A percentile compares a stretch with the other conserved stretches of the same genome.
phyloP scores from a whole-genome alignment of 2,329 filamentous ascomycete genomes.

The Penicillium griseofulvum region DNA sequence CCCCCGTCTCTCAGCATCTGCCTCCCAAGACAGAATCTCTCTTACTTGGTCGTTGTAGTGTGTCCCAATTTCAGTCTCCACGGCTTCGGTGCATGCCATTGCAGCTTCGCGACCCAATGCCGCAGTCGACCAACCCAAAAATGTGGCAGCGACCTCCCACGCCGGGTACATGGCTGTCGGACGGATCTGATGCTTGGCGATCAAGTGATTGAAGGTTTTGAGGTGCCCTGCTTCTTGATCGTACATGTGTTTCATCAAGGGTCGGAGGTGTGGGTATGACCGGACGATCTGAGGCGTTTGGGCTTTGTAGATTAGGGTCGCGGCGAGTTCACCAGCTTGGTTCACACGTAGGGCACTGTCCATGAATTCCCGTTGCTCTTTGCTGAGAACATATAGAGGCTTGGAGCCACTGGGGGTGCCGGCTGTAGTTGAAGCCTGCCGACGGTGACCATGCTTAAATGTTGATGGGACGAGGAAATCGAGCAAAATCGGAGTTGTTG shows the following conservation, averaged over 20 bases:
- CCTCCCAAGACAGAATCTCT: constrained; percentile 74
- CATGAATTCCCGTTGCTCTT: constrained; percentile 70
- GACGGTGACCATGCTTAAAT: constrained; percentile 25
- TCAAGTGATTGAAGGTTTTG: constrained; percentile 75
- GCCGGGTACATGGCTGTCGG: constrained; percentile 90
- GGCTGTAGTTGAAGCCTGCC: constrained; percentile 26
- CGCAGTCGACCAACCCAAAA: constrained; percentile 85
- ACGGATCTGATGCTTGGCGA: constrained; percentile 83
- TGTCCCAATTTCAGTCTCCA: constrained; percentile 94
- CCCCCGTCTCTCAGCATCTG: constrained; percentile 70
- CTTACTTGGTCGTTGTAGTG: constrained; percentile 95
- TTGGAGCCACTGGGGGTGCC: constrained; percentile 29
- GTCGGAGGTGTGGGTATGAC: constrained; percentile 80
- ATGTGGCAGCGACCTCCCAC: constrained; percentile 77
- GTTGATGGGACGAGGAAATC: constrained; percentile 39
- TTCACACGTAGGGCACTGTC: constrained; percentile 87
- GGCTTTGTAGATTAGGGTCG: constrained; percentile 86
- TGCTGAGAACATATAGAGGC: constrained; percentile 59
- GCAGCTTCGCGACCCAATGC: constrained; percentile 87
- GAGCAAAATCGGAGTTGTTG: constrained; percentile 28
- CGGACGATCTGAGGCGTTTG: constrained; percentile 80
- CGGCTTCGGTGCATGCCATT: constrained; percentile 98
- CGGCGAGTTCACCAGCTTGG: constrained; percentile 95
- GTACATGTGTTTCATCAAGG: constrained; percentile 97
- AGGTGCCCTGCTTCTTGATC: constrained; percentile 92